Evolutionary conservation across 352 stramenopile genomes (phyloP).

Genomic region (Pythium rishiriense): DNA sequence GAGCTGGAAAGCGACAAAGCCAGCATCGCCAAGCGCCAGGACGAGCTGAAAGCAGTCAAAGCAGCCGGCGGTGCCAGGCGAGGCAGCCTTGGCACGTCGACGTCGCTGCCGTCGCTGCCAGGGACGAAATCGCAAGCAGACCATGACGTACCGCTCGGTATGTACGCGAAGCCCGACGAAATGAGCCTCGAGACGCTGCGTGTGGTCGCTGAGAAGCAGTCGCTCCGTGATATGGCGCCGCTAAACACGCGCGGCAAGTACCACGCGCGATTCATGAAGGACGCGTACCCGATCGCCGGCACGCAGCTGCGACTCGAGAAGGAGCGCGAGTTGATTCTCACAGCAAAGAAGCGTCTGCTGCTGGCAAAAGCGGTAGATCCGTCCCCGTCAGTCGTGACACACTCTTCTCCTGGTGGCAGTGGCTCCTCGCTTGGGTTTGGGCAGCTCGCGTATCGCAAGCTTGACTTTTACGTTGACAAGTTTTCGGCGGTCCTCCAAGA

Average conservation of each 20-base stretch:
- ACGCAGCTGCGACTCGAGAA: constrained; percentile 69
- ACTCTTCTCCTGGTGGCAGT: background rate
- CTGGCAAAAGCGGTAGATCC: constrained; percentile 28
- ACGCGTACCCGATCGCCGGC: constrained; percentile 72
- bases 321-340: constrained; percentile 52
- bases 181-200: constrained; percentile 43
- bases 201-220: constrained; percentile 44
- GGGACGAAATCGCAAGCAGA: background rate
- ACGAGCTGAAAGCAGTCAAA: background rate
- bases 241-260: constrained; percentile 70
- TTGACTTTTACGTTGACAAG: constrained; percentile 53
- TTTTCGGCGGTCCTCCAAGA: constrained; percentile 34
- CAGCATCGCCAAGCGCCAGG: constrained; percentile 16
- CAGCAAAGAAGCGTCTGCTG: constrained; percentile 71
- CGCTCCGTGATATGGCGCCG: constrained; percentile 34
- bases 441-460: constrained; percentile 36
- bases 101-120: constrained; percentile 9
- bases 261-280: constrained; percentile 63
- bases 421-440: background rate
- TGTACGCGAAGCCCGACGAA: constrained; percentile 53
- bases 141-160: constrained; percentile 21
- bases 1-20: constrained; percentile 21
- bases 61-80: background rate
- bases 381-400: background rate
- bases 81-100: background rate